phyloP scores from a whole-genome alignment of 768 basidiomycete species.

The Lentinula aciculospora region DNA sequence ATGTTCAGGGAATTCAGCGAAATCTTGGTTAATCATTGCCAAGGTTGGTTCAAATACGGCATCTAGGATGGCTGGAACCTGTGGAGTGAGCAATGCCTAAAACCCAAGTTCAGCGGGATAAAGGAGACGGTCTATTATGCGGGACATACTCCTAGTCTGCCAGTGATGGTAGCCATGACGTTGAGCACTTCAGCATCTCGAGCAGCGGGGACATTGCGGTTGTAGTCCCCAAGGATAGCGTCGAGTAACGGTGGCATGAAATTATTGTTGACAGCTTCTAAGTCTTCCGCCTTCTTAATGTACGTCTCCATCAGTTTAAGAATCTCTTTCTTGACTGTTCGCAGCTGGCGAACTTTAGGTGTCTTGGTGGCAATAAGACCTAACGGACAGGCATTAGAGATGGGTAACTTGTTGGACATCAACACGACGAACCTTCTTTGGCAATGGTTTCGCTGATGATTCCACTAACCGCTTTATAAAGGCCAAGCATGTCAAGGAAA shows the following conservation, averaged over 20 bases:
- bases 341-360: constrained; percentile 87
- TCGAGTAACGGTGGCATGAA: constrained; percentile 95
- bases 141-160: constrained; percentile 74
- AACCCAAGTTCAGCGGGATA: constrained; percentile 10
- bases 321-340: constrained; percentile 98
- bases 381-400: constrained; percentile 23
- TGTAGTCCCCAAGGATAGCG: constrained; percentile 97
- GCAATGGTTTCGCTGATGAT: constrained; percentile 93
- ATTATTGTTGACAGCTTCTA: constrained; percentile 86
- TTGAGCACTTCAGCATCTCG: constrained; percentile 96
- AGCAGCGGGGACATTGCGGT: constrained; percentile 86
- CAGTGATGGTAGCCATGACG: constrained; percentile 93
- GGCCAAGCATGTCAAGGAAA: constrained; percentile 95
- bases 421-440: constrained; percentile 57
- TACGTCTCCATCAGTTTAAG: constrained; percentile 97
- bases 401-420: background rate
- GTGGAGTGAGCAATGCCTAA: constrained; percentile 81
- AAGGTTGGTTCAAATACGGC: constrained; percentile 97
- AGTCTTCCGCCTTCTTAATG: constrained; percentile 94
- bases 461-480: constrained; percentile 95
- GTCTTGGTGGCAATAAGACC: constrained; percentile 93
- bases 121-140: background rate
- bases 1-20: constrained; percentile 97
- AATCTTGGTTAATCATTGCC: constrained; percentile 99
- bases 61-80: constrained; percentile 92